phyloP scores from a whole-genome alignment of 139 green algal genomes.

The Chlamydomonas incerta region DNA sequence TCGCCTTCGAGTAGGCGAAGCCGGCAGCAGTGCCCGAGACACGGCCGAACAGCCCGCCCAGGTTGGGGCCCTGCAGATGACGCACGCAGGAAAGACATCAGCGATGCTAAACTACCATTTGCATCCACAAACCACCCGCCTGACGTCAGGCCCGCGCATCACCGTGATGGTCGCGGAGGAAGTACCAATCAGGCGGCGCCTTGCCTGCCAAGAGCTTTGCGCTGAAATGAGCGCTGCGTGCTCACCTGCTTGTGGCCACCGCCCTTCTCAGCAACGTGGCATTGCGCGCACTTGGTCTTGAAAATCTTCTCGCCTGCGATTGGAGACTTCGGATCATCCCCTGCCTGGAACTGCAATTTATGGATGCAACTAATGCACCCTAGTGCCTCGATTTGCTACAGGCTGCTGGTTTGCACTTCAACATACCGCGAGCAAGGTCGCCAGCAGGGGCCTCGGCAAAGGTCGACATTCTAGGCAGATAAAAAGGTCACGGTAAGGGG shows the following conservation, averaged over 20 bases:
- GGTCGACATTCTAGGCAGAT: constrained; percentile 64
- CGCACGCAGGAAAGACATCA: too few species aligned
- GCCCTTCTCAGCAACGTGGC: constrained; percentile 93
- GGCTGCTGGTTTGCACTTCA: neutral
- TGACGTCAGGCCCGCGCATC: too few species aligned
- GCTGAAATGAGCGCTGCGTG: neutral
- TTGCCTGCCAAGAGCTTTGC: neutral
- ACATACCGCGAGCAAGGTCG: constrained; percentile 60
- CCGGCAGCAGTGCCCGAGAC: constrained; percentile 85
- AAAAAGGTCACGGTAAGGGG: too few species aligned
- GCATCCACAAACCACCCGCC: too few species aligned
- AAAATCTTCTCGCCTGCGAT: constrained; percentile 90
- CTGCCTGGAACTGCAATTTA: neutral
- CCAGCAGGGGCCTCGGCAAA: constrained; percentile 81
- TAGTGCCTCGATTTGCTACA: neutral
- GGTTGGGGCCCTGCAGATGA: constrained; percentile 90
- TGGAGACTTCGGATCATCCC: too few species aligned
- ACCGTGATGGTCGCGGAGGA: too few species aligned
- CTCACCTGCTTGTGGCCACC: constrained; percentile 96
- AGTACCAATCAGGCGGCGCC: too few species aligned
- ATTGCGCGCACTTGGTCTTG: constrained; percentile 98
- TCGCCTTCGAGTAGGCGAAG: constrained; percentile 97
- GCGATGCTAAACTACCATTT: too few species aligned
- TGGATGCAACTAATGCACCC: neutral
- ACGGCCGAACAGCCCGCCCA: constrained; percentile 96